Base-by-base conservation (phyloP, 2,329 filamentous ascomycete species). In the Neobulgaria alba region DNA sequence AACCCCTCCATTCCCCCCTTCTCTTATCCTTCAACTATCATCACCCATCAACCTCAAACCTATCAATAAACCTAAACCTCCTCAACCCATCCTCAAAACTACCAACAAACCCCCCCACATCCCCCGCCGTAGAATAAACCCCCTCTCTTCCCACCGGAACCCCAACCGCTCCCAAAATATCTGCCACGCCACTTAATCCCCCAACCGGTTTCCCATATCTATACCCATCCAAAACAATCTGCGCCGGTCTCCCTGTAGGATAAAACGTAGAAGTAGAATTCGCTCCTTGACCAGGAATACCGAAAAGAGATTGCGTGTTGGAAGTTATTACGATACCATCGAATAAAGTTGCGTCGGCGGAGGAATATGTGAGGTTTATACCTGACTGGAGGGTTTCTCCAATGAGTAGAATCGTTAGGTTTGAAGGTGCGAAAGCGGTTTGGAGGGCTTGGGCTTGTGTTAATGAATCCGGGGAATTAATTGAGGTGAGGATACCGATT, bases 151-250 rank as follows among this genome's bases (percentile, higher is more conserved):
- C 17, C 12, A 15, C 14, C 5, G n/a, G 7, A 23, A 20, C 19
- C 31, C n/a, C n/a, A n/a, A 33, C 29, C 23, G 17, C 15, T 4
- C 18, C 19, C 23, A 52, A 35, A 3, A 49, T 49, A 5, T 48
- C 51, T 9, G 52, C 61, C 0, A 61, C 61, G 10, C 54, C 59
- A 1, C 77, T 79, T 1, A 84, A 49, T 19, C 72, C 74, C 10
- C 67, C 79, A 17, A 86, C 64, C 0, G 82, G 77, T 67, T 87
- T 87, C 3, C 80, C 82, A 66, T 77, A 86, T 17, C 73, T 65
- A 62, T 77, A 86, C 0, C 69, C 74, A 53, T 79, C 73, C 12
- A 67, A 57, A 14, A 85, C 58, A 37, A 86, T 79, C 63, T 82
- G 71, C 2, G 69, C 60, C 0, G 82, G 82, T 0, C 79, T 68